Base-by-base conservation (phyloP, 129 eudicot genomes). In the Deinandra increscens region DNA sequence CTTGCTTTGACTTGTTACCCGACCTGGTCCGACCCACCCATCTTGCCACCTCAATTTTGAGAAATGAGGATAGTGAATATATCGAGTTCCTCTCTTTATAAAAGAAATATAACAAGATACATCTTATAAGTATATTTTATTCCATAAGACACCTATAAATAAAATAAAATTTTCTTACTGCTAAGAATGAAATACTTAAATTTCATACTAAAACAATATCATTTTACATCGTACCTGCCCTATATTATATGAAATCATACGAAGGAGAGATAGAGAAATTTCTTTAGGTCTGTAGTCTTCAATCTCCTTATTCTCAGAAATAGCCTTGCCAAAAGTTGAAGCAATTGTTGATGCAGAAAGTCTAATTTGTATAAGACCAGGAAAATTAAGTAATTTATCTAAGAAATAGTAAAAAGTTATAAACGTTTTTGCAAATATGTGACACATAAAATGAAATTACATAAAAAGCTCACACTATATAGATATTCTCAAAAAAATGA, bases 281-380 rank as follows among this genome's bases (percentile, higher is more conserved):
- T n/a, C n/a, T n/a, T n/a, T 97, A 74, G 99, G 99, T 71, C 86
- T 89, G 53, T 86, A 93, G 83, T 93, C 90, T 73, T 85, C 88
- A 54, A 93, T 79, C 79, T 89, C 95, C 78, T 93, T 93, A 74
- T 85, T 78, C 73, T 89, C 99, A 64, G 99, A 86, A 79, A 93
- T 93, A 22, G 95, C 82, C 84, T 93, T 93, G 60, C 99, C 99
- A 74, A 93, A 93, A 81, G 97, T 93, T 31, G 99, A 93, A 74
- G 99, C 99, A 78, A 93, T 93, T 26, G 97, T 93, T 72, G 99
- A 93, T 63, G 97, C 97, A 23, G 99, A 93, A 46, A 93, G 95
- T 60, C 99, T 97, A 85, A 93, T 93, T 97, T 93, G 73, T 34
- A 19, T 12, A 68, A 18, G 67, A 9, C 23, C 31, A 45, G 23